Evolutionary conservation across 192 early-diverging fungal genomes (phyloP).

Genomic region (Borealophlyctis nickersoniae): DNA sequence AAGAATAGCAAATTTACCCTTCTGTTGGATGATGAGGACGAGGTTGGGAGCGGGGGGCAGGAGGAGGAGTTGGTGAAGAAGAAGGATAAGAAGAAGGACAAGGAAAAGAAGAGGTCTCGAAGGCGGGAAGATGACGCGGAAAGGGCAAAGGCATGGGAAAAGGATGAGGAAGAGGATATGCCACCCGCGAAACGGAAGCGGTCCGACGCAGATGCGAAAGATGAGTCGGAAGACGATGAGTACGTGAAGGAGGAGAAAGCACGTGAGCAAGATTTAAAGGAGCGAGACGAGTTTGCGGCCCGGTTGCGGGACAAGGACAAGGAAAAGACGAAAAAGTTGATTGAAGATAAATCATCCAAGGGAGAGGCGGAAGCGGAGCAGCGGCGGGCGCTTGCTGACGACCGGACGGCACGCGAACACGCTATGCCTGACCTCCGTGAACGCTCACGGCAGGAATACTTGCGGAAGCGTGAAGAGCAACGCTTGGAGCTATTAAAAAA

Average conservation of each 20-base stretch:
- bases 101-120: conserved; percentile 21
- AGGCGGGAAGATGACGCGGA: conserved; percentile 62
- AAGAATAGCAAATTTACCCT: conserved; percentile 39
- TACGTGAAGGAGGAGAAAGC: conserved; percentile 46
- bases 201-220: neutral
- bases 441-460: conserved; percentile 84
- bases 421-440: conserved; percentile 79
- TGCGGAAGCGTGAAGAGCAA: conserved; percentile 82
- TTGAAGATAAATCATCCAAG: conserved; percentile 70
- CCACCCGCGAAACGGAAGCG: conserved; percentile 37
- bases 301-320: conserved; percentile 79
- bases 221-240: conserved; percentile 19
- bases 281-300: conserved; percentile 88
- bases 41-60: conserved; percentile 14
- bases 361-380: conserved; percentile 59
- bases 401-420: conserved; percentile 63
- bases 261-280: conserved; percentile 64
- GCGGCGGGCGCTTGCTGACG: conserved; percentile 80
- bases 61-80: conserved; percentile 8
- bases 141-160: conserved; percentile 32
- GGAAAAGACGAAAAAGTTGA: conserved; percentile 72
- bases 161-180: conserved; percentile 39
- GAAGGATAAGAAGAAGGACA: conserved; percentile 37
- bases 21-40: conserved; percentile 34
- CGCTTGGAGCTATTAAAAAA: conserved; percentile 71